Evolutionary conservation across 176 grass and related monocot genomes (phyloP).

Genomic region (Canna indica): DNA sequence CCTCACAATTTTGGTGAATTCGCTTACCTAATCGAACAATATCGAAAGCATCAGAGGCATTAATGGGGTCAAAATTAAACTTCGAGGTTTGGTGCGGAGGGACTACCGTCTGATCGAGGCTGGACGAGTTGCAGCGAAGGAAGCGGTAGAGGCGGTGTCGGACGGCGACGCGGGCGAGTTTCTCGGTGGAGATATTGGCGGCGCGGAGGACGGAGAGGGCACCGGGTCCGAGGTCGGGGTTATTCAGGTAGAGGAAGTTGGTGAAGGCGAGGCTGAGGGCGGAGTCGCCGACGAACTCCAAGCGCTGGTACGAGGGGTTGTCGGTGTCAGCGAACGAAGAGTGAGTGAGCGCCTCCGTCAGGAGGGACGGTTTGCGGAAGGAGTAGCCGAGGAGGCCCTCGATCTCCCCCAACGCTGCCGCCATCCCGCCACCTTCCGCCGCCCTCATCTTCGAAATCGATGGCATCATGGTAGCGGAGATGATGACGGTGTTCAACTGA

Average conservation of each 20-base stretch:
- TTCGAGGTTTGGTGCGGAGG: neutral
- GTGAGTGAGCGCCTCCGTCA: constrained; percentile 58
- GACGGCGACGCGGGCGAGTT: constrained; percentile 59
- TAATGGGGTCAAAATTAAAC: neutral
- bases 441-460: too few species aligned
- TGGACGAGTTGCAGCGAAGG: constrained; percentile 43
- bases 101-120: constrained; percentile 23
- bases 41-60: too few species aligned
- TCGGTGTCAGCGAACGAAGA: constrained; percentile 39
- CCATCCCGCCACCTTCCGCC: too few species aligned
- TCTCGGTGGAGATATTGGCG: constrained; percentile 82
- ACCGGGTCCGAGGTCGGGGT: constrained; percentile 41
- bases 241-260: constrained; percentile 36
- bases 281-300: constrained; percentile 72
- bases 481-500: too few species aligned
- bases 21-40: too few species aligned
- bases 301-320: constrained; percentile 49
- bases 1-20: constrained; percentile 44
- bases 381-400: constrained; percentile 45
- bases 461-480: too few species aligned
- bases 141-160: constrained; percentile 31
- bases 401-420: constrained; percentile 26
- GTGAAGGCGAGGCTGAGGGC: constrained; percentile 46
- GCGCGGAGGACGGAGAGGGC: constrained; percentile 54
- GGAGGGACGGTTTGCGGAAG: constrained; percentile 37